Conservation (phyloP, 1,139 yeast species). For the Suhomyces atakaporum region DNA sequence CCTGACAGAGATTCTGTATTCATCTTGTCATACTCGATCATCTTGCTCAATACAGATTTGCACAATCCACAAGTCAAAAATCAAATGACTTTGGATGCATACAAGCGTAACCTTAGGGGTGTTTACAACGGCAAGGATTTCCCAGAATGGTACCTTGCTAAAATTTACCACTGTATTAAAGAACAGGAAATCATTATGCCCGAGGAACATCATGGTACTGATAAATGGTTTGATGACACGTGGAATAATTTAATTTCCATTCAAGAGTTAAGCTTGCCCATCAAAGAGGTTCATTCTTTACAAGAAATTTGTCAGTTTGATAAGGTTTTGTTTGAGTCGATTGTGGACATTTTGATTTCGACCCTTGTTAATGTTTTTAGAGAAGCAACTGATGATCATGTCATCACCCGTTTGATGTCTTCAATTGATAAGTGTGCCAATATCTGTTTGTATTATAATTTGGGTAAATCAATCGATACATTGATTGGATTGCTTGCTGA, state of each 20-base stretch:
- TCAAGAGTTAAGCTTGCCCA: constrained; percentile 26
- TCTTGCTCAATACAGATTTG: constrained; percentile 75
- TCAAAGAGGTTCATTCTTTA: constrained; percentile 22
- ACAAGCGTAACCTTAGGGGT: constrained; percentile 77
- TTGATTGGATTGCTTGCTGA: constrained; percentile 65
- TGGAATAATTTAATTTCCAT: constrained; percentile 84
- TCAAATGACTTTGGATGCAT: constrained; percentile 87
- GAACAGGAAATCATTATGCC: constrained; percentile 95
- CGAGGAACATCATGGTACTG: constrained; percentile 88
- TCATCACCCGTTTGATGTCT: constrained; percentile 82
- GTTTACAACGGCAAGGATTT: constrained; percentile 76
- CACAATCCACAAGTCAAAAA: constrained; percentile 79
- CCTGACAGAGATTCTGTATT: constrained; percentile 77
- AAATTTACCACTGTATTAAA: constrained; percentile 76
- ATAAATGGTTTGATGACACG: constrained; percentile 88
- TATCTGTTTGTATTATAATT: constrained; percentile 66
- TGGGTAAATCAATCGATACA: constrained; percentile 61
- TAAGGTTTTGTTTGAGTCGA: constrained; percentile 62
- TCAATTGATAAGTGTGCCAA: constrained; percentile 83
- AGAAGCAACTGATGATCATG: constrained; percentile 88
- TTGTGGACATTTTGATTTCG: constrained; percentile 63
- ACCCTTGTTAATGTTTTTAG: constrained; percentile 77
- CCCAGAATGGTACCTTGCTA: constrained; percentile 82
- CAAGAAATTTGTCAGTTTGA: constrained; percentile 56
- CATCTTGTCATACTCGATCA: constrained; percentile 71